Base-by-base conservation (phyloP, 2,329 filamentous ascomycete genomes). In the Neocucurbitaria cava region DNA sequence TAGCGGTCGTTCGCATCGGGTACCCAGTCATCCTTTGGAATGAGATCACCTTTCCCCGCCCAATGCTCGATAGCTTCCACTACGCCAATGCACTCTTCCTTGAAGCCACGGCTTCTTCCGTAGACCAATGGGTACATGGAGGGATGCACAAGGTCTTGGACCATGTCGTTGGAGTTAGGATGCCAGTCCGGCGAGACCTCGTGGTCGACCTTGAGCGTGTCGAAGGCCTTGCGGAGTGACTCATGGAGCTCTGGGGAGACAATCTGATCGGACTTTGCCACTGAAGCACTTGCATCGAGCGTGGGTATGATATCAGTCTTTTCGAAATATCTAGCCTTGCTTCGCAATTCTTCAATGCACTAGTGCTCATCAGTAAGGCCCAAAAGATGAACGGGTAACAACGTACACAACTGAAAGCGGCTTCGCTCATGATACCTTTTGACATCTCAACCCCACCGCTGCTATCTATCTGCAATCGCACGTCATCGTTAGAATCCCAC, bases 81-180 rank as follows among this genome's bases (percentile, higher is more conserved):
- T 4, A 78, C 55, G 0, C 65, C 54, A 2, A 76, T 69, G 1
- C 52, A 58, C 3, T 64, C 66, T 5, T 73, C 62, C 30, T 49
- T 26, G 20, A 85, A 60, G 3, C 78, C 76, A 3, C 76, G 76
- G 2, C 79, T 80, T 13, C 72, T 70, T 0, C 83, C 84, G 59
- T 85, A 86, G 1, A 85, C 67, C 0, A 89, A 70, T 0, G 87
- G 86, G 59, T 81, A 89, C 6, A 89, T 75, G 0, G 85, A 89
- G 1, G 87, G 86, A 59, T 89, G 82, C 5, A 89, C 80, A 1
- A 89, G 74, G 64, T 90, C 83, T 0, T 87, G 79, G 1, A 90
- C 85, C 54, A 80, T 81, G 0, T 76, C 70, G 28, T 85, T 75
- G 0, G 83, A 85, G 2, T 81, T 77, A 0, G 87, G 87, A 69